Conservation (phyloP, 179 eudicot genomes). For the Corrigiola litoralis region DNA sequence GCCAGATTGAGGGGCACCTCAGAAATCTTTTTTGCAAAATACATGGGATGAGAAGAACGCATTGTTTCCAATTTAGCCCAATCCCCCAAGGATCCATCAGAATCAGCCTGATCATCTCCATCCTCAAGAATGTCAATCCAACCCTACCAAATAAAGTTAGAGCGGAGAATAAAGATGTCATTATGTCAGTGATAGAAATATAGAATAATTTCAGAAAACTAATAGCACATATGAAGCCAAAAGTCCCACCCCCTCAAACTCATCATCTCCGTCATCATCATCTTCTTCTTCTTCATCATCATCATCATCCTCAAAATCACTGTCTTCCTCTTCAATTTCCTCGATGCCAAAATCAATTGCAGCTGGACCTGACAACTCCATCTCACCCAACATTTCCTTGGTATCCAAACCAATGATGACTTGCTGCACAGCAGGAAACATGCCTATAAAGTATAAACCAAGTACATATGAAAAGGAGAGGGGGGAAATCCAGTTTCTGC, state of each 20-base stretch:
- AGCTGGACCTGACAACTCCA: constrained; percentile 61
- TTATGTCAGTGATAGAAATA: neutral
- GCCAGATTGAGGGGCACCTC: constrained; percentile 41
- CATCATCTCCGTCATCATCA: constrained; percentile 37
- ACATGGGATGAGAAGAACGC: constrained; percentile 88
- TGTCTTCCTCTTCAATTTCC: constrained; percentile 59
- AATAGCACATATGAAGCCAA: constrained; percentile 6
- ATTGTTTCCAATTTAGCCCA: constrained; percentile 97
- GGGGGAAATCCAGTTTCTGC: neutral
- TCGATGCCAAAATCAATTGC: constrained; percentile 60
- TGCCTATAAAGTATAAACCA: constrained; percentile 21
- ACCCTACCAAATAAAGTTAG: constrained; percentile 38
- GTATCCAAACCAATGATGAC: constrained; percentile 91
- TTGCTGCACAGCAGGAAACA: constrained; percentile 63
- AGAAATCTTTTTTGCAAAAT: constrained; percentile 73
- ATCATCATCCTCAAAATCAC: constrained; percentile 60
- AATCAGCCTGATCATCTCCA: constrained; percentile 58
- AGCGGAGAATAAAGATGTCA: neutral
- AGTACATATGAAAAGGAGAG: neutral
- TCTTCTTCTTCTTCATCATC: constrained; percentile 46
- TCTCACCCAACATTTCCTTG: constrained; percentile 62
- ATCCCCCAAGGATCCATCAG: constrained; percentile 80
- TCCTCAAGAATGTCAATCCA: constrained; percentile 83
- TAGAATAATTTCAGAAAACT: too few species aligned
- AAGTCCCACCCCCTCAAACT: constrained; percentile 41